phyloP scores from a whole-genome alignment of 306 rosid species.

The Quercus suber region DNA sequence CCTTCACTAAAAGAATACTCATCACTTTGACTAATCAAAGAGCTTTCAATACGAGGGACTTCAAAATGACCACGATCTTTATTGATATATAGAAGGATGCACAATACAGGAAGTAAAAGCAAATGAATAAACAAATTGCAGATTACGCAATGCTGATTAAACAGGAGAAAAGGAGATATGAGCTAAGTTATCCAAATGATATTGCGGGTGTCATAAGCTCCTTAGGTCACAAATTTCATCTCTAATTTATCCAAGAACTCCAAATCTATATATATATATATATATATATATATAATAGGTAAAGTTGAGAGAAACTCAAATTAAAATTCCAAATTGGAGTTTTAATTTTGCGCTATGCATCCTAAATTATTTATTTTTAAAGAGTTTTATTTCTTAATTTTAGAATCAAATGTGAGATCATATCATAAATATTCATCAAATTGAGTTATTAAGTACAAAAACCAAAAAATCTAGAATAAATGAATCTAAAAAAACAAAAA shows the following conservation, averaged over 20 bases:
- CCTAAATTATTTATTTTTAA: too few relatives aligned
- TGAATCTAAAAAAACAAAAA: too few relatives aligned
- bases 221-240: slow-evolving; percentile 93
- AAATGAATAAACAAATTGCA: slow-evolving; percentile 38
- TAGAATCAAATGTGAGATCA: too few relatives aligned
- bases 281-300: too few relatives aligned
- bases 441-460: too few relatives aligned
- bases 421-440: too few relatives aligned
- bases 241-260: slow-evolving; percentile 99
- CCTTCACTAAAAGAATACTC: slow-evolving; percentile 30
- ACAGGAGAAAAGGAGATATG: slow-evolving; percentile 26
- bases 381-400: too few relatives aligned
- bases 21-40: slow-evolving; percentile 26
- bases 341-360: too few relatives aligned
- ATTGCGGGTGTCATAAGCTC: slow-evolving; percentile 94
- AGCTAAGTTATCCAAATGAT: slow-evolving; percentile 22
- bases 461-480: too few relatives aligned
- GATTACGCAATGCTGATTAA: slow-evolving; percentile 33
- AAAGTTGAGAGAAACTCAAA: too few relatives aligned
- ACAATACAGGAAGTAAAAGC: slow-evolving; percentile 26
- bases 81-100: slow-evolving; percentile 33
- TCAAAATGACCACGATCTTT: slow-evolving; percentile 41
- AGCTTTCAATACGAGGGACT: slow-evolving; percentile 31
- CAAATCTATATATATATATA: slow-evolving; percentile 26
- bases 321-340: too few relatives aligned